Evolutionary conservation across 768 basidiomycete genomes (phyloP), one percentile per base, ranked within the genome.

Genomic region (Arthromyces matolae): DNA sequence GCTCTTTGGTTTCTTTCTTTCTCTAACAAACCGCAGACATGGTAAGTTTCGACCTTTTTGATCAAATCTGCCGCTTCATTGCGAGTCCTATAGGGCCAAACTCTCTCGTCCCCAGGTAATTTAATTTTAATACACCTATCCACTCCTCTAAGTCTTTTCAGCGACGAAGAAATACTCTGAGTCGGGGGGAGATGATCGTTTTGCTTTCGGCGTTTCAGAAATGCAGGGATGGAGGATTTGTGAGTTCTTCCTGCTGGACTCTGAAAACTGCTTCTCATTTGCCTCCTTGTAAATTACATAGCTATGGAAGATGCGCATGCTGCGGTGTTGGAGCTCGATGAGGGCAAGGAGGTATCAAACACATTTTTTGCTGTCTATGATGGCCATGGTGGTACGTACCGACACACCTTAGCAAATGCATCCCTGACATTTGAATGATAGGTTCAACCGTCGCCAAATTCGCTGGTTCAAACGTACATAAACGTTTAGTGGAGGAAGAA

Each of bases 151-250:
- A 36, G 6, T 52, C 56, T 29, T 48, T 50, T 29, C 58, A 93
- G 92, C 83, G 18, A 93, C 87, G 44, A 79, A 80, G 55, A 99
- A 97, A 77, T 79, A 76, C 62, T 84, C 90, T 4, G 78, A 83
- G 56, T 66, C 75, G 18, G 93, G 89, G 34, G 75, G 72, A 53
- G 84, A 91, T 79, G 76, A 72, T 51, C 79, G 79, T 48, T 84
- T 79, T 66, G 59, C 76, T 37, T 97, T 84, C 67, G 86, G 80
- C 6, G 78, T 96, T 34, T 85, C 89, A 37, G 94, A 97, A 70
- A 98, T 98, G 95, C 96, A 99, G 68, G 96, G 96, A 60, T 99
- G 96, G 96, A 78, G 96, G 68, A 86, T 98, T 70, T 83, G 95
- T 99, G 61, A 71, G 95, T 86, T 38, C 24, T 51, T 49, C 32